Percentiles rank a stretch among this genome's conserved stretches.
Conservation (phyloP, 768 basidiomycete species). For the Phlebiopsis flavidoalba region DNA sequence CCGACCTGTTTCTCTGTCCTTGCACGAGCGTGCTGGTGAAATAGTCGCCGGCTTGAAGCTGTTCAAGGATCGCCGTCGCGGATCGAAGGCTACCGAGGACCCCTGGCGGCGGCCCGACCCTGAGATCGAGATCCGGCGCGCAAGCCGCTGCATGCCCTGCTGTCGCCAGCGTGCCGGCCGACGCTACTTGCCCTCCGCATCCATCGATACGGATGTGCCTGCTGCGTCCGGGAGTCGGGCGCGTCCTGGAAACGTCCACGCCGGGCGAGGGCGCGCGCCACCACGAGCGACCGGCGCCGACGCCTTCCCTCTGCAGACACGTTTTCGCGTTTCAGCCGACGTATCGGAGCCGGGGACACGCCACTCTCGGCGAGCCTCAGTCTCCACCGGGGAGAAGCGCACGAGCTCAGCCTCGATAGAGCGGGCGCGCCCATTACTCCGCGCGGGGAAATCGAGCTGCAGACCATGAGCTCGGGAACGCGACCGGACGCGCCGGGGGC, state of each 20-base stretch:
- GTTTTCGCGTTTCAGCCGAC: slow-evolving; percentile 2
- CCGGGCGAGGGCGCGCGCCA: slow-evolving; percentile 26
- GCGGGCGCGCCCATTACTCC: slow-evolving; percentile 14
- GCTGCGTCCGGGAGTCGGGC: slow-evolving; percentile 56
- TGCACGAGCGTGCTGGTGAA: slow-evolving; percentile 37
- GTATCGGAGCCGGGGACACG: slow-evolving; percentile 26
- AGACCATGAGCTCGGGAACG: slow-evolving; percentile 24
- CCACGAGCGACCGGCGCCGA: too few relatives aligned
- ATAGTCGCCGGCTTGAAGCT: slow-evolving; percentile 50
- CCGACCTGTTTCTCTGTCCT: slow-evolving; percentile 16
- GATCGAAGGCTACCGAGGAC: slow-evolving; percentile 36
- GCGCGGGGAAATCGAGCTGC: slow-evolving; percentile 13
- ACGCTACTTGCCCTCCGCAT: slow-evolving; percentile 63
- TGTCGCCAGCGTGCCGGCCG: slow-evolving; percentile 71
- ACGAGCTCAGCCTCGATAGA: slow-evolving; percentile 26
- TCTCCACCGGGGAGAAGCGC: slow-evolving; percentile 29
- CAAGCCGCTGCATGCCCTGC: slow-evolving; percentile 82
- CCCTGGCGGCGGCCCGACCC: slow-evolving; percentile 50
- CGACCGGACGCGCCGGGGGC: slow-evolving; percentile 20
- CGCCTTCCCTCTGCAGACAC: too few relatives aligned
- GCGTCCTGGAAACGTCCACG: slow-evolving; percentile 68
- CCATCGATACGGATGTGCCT: slow-evolving; percentile 60
- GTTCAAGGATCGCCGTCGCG: slow-evolving; percentile 35
- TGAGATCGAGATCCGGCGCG: slow-evolving; percentile 67
- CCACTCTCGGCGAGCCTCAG: slow-evolving; percentile 11